Percentiles rank a stretch among this genome's conserved stretches.
These are phyloP conservation scores for Trichophyton simii DNA, from an alignment of 2,329 filamentous ascomycete genomes.

Conservation along the genomic window DNA sequence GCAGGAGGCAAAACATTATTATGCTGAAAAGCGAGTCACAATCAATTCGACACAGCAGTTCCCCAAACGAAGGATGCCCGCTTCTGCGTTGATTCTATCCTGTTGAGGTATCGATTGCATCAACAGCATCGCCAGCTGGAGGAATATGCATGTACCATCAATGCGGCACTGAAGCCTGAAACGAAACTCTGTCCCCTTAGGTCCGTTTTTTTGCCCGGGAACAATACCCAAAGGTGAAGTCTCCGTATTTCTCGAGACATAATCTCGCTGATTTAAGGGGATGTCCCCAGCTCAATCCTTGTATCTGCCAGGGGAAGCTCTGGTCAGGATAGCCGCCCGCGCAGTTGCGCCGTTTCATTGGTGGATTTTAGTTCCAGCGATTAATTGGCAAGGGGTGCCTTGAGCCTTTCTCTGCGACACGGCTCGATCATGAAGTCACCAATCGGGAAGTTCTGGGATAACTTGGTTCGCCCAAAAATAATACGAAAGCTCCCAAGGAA, in stretches of 20 bases:
- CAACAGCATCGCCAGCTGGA: not conserved
- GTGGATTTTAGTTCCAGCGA: not conserved
- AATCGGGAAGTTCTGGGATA: not conserved
- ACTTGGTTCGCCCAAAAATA: not conserved
- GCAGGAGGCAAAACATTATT: not conserved
- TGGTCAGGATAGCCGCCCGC: not conserved
- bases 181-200: not conserved
- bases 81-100: not conserved
- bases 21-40: not conserved
- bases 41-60: not conserved
- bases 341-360: not conserved
- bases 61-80: not conserved
- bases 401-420: not conserved
- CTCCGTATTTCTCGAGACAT: not conserved
- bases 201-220: not conserved
- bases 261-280: not conserved
- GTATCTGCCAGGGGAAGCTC: not conserved
- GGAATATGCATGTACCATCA: not conserved
- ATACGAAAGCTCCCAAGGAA: not conserved
- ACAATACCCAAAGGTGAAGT: not conserved
- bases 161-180: not conserved
- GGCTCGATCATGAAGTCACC: not conserved
- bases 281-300: not conserved
- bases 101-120: not conserved
- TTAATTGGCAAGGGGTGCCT: not conserved